Evolutionary conservation across 192 early-diverging fungal species (phyloP).

Genomic region (Gamsiella multidivaricata): DNA sequence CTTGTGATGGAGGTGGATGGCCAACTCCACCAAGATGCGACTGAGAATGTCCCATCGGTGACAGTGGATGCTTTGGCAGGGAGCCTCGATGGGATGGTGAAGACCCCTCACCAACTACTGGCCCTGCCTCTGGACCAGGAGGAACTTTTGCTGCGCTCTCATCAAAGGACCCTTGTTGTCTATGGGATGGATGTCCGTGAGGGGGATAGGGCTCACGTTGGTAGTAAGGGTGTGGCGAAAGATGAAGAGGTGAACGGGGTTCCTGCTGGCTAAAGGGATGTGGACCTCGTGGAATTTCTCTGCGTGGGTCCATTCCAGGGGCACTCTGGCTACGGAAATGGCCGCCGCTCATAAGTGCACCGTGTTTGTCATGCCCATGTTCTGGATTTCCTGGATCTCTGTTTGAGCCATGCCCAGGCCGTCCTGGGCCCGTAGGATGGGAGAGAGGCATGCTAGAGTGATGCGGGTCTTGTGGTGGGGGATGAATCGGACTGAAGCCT

Average conservation of each 20-base stretch:
- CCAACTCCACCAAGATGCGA: neutral
- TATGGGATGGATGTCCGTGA: neutral
- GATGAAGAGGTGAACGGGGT: conserved; percentile 15
- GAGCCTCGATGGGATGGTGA: conserved; percentile 8
- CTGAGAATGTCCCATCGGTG: conserved; percentile 21
- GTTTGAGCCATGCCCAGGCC: conserved; percentile 2
- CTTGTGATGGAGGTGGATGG: conserved; percentile 5
- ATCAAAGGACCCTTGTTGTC: conserved; percentile 27
- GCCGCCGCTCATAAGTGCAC: conserved; percentile 16
- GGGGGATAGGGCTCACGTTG: conserved; percentile 20
- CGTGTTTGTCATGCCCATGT: conserved; percentile 28
- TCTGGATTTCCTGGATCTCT: conserved; percentile 24
- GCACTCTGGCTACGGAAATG: conserved; percentile 52
- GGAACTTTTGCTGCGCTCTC: conserved; percentile 2
- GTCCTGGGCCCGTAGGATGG: neutral
- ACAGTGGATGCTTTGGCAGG: conserved; percentile 26
- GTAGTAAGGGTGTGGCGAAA: conserved; percentile 13
- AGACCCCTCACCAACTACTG: neutral
- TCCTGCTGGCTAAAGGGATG: conserved; percentile 42
- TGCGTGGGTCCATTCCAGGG: conserved; percentile 39
- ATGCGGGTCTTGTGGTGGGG: conserved; percentile 5
- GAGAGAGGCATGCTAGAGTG: conserved; percentile 5
- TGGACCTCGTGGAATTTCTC: conserved; percentile 18
- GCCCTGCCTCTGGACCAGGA: neutral
- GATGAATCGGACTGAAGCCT: conserved; percentile 15